phyloP scores from a whole-genome alignment of 2,329 filamentous ascomycete species.

The Zymoseptoria ardabiliae region DNA sequence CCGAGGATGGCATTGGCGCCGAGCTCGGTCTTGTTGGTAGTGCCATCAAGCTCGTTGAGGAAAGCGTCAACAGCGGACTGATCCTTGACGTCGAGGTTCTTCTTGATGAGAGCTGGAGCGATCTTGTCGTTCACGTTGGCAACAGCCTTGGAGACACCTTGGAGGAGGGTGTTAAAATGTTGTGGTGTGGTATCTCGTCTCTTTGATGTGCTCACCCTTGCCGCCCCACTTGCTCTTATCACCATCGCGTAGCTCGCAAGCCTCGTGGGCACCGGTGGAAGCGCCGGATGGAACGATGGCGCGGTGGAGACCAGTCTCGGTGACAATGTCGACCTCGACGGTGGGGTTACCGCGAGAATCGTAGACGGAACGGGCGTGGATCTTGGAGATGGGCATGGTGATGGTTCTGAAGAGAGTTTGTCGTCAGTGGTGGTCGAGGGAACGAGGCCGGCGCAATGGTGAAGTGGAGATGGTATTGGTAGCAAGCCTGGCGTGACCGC shows the following conservation, averaged over 20 bases:
- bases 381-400: conserved; percentile 66
- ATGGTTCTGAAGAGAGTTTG: conserved; percentile 1
- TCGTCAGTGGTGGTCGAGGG: neutral
- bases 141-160: conserved; percentile 49
- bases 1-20: conserved; percentile 56
- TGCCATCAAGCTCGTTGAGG: conserved; percentile 50
- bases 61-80: conserved; percentile 48
- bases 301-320: conserved; percentile 91
- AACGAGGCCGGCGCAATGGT: neutral
- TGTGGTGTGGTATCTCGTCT: conserved; percentile 1
- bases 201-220: conserved; percentile 36
- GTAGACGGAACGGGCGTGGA: conserved; percentile 71
- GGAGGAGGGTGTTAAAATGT: neutral
- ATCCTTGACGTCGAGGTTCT: conserved; percentile 48
- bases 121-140: conserved; percentile 49
- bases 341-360: conserved; percentile 98
- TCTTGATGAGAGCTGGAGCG: conserved; percentile 48
- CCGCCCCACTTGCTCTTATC: conserved; percentile 48
- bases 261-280: conserved; percentile 63
- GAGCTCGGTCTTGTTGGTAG: conserved; percentile 51
- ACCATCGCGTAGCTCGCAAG: conserved; percentile 47
- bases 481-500: neutral
- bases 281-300: conserved; percentile 96
- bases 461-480: neutral
- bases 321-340: conserved; percentile 95